phyloP scores from a whole-genome alignment of 495 filamentous ascomycete genomes.

The Platismatia glauca region DNA sequence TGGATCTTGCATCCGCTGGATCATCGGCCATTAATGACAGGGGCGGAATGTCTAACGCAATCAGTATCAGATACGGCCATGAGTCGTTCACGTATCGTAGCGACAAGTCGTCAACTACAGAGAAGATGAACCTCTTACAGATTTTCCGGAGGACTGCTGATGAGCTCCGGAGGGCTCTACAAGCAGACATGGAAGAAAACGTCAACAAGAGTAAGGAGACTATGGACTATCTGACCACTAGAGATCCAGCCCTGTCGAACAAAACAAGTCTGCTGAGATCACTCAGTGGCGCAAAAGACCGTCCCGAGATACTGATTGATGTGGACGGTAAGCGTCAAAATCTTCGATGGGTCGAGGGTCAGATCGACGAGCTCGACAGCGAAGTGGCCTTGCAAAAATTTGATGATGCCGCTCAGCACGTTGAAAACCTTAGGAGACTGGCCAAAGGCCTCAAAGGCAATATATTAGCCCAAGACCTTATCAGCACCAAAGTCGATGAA shows the following conservation, averaged over 20 bases:
- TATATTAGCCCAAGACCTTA: slow-evolving; percentile 73
- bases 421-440: slow-evolving; percentile 74
- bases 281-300: slow-evolving; percentile 51
- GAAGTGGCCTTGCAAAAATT: slow-evolving; percentile 87
- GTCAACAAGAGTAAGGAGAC: slow-evolving; percentile 68
- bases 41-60: slow-evolving; percentile 65
- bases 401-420: slow-evolving; percentile 67
- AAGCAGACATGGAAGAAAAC: slow-evolving; percentile 75
- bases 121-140: slow-evolving; percentile 71
- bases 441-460: slow-evolving; percentile 76
- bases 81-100: slow-evolving; percentile 91
- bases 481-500: slow-evolving; percentile 81
- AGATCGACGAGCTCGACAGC: slow-evolving; percentile 94
- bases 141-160: slow-evolving; percentile 89
- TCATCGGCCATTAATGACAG: slow-evolving; percentile 47
- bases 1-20: slow-evolving; percentile 65
- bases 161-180: slow-evolving; percentile 71
- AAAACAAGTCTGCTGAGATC: slow-evolving; percentile 62
- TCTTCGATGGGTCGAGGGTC: slow-evolving; percentile 85
- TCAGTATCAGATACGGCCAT: slow-evolving; percentile 80
- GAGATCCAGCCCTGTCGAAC: slow-evolving; percentile 61
- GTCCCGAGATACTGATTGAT: slow-evolving; percentile 71
- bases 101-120: slow-evolving; percentile 59
- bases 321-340: slow-evolving; percentile 95
- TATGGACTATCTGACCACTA: slow-evolving; percentile 69